These are phyloP conservation scores for Coemansia sp. DNA, from an alignment of 192 early-diverging fungal genomes.

Conservation along the genomic window DNA sequence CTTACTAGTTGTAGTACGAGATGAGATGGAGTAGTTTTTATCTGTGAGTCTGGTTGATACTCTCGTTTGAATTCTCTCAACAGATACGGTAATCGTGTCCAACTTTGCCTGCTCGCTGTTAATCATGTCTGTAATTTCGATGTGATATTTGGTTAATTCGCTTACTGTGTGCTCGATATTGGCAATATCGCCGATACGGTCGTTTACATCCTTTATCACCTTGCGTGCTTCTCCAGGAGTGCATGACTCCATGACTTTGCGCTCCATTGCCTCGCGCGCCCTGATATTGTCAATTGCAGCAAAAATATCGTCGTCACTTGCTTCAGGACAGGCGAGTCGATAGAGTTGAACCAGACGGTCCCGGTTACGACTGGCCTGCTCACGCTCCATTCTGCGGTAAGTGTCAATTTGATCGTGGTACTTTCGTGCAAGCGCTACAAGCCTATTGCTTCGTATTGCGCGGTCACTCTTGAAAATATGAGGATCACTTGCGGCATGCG, in stretches of 20 bases:
- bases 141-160: conserved; percentile 24
- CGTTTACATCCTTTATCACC: conserved; percentile 30
- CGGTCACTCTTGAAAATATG: conserved; percentile 12
- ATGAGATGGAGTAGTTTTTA: conserved; percentile 1
- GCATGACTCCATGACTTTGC: neutral
- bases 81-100: conserved; percentile 24
- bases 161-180: conserved; percentile 22
- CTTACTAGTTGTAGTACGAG: conserved; percentile 1
- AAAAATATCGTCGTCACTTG: conserved; percentile 21
- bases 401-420: conserved; percentile 13
- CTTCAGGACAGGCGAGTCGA: conserved; percentile 22
- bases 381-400: conserved; percentile 30
- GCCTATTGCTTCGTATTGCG: conserved; percentile 9
- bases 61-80: conserved; percentile 17
- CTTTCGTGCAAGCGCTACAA: conserved; percentile 7
- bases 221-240: conserved; percentile 18
- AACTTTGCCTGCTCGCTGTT: conserved; percentile 36
- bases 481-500: conserved; percentile 7
- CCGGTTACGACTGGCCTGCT: conserved; percentile 22
- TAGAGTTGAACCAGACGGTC: conserved; percentile 28
- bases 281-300: conserved; percentile 14
- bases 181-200: conserved; percentile 32
- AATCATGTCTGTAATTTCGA: conserved; percentile 25
- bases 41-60: conserved; percentile 4
- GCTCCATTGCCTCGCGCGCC: conserved; percentile 13